phyloP scores from a whole-genome alignment of 2,329 filamentous ascomycete species.

The Neurospora sp. region DNA sequence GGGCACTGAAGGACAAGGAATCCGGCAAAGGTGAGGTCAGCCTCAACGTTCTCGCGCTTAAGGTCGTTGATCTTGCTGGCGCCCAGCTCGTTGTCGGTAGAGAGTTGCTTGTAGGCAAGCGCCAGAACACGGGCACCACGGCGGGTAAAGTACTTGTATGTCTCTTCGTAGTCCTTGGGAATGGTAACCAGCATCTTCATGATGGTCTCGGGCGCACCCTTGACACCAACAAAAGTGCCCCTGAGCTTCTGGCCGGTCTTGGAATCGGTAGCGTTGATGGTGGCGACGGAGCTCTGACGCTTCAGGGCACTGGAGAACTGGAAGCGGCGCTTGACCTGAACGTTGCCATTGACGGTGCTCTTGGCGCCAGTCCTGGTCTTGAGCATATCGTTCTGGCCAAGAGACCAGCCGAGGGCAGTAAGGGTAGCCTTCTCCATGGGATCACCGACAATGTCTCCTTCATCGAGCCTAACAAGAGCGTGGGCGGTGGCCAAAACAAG shows the following conservation, averaged over 20 bases:
- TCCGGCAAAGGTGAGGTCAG: constrained; percentile 76
- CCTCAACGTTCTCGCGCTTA: constrained; percentile 86
- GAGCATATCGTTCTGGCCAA: constrained; percentile 83
- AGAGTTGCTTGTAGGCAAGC: constrained; percentile 87
- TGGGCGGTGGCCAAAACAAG: constrained; percentile 92
- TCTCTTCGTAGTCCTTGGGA: constrained; percentile 89
- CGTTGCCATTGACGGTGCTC: constrained; percentile 55
- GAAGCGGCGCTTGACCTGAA: constrained; percentile 94
- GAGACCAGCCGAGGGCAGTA: constrained; percentile 76
- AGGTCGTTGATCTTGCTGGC: constrained; percentile 83
- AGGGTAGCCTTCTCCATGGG: constrained; percentile 98
- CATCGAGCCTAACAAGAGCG: constrained; percentile 89
- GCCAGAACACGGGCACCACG: constrained; percentile 92
- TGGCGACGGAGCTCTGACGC: constrained; percentile 88
- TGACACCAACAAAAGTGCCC: constrained; percentile 88
- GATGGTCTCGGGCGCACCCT: constrained; percentile 95
- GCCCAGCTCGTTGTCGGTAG: constrained; percentile 70
- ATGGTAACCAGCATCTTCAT: constrained; percentile 80
- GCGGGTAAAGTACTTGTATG: constrained; percentile 94
- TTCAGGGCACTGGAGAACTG: constrained; percentile 97
- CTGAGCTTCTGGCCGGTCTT: constrained; percentile 66
- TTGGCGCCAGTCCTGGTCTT: constrained; percentile 42
- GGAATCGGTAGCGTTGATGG: constrained; percentile 61
- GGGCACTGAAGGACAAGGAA: constrained; percentile 94
- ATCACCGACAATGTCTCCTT: constrained; percentile 94